Conservation (phyloP, 257 asterid species). For the Gentiana dahurica region DNA sequence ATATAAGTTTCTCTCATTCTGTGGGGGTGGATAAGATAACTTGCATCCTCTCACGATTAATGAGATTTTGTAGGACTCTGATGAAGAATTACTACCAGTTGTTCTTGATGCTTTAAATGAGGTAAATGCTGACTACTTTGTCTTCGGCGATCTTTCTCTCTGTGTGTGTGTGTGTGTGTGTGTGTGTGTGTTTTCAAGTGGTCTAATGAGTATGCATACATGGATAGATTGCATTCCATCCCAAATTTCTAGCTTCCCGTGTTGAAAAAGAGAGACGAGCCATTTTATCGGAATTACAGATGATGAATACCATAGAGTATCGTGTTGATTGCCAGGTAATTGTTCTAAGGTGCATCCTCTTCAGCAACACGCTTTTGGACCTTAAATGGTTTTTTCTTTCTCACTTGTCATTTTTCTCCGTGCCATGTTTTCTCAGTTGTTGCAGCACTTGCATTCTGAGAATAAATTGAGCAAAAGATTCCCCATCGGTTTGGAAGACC, state of each 20-base stretch:
- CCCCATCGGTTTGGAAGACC: slow-evolving; percentile 97
- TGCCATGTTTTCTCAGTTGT: slow-evolving; percentile 41
- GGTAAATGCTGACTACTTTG: slow-evolving; percentile 32
- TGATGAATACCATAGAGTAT: slow-evolving; percentile 99
- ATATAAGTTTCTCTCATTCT: too few species aligned
- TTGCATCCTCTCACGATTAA: slow-evolving; percentile 14
- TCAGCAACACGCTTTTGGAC: slow-evolving; percentile 5
- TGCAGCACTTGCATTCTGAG: slow-evolving; percentile 95
- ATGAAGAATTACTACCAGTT: slow-evolving; percentile 82
- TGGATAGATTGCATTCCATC: slow-evolving; percentile 83
- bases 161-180: not conserved
- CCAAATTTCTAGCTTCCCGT: slow-evolving; percentile 85
- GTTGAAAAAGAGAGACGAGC: slow-evolving; percentile 98
- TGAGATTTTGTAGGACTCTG: slow-evolving; percentile 56
- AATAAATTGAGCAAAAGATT: slow-evolving; percentile 95
- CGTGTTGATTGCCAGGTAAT: slow-evolving; percentile 99
- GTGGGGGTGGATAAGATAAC: not conserved
- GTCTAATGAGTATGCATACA: slow-evolving; percentile 13
- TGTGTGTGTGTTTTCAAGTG: not conserved
- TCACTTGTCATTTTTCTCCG: slow-evolving; percentile 11
- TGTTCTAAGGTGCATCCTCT: slow-evolving; percentile 8
- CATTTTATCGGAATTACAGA: slow-evolving; percentile 86
- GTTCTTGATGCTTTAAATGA: slow-evolving; percentile 96
- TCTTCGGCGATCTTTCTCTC: not conserved
- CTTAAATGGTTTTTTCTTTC: not conserved